Conservation (phyloP, 805 yeast genomes). For the Yarrowia divulgata region DNA sequence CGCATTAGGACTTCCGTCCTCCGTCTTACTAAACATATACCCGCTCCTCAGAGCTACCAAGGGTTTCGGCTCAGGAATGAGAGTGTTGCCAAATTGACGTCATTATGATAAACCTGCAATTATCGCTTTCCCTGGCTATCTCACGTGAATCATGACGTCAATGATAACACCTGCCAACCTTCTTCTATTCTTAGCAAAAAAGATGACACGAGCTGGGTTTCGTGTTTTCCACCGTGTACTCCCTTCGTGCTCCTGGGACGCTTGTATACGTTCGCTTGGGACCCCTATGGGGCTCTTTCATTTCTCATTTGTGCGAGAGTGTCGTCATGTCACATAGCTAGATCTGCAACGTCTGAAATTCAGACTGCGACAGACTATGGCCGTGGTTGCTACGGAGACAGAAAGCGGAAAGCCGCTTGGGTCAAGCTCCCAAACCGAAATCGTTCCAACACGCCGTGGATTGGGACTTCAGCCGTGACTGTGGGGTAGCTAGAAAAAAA, state of each 20-base stretch:
- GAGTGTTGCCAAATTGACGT: slow-evolving; percentile 7
- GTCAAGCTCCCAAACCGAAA: neutral
- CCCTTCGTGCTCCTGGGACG: slow-evolving; percentile 3
- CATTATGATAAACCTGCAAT: neutral
- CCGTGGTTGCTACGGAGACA: slow-evolving; percentile 21
- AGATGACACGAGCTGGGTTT: slow-evolving; percentile 5
- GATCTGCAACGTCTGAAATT: slow-evolving; percentile 19
- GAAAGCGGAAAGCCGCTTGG: slow-evolving; percentile 10
- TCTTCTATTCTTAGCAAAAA: neutral
- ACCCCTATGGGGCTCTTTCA: neutral
- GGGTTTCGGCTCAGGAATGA: neutral
- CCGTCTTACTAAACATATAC: neutral
- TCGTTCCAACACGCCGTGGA: neutral
- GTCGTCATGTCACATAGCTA: slow-evolving; percentile 27
- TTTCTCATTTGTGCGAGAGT: neutral
- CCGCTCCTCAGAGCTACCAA: neutral
- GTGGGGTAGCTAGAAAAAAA: slow-evolving; percentile 7
- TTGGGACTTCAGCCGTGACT: slow-evolving; percentile 31
- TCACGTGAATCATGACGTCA: slow-evolving; percentile 22
- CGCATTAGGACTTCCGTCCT: neutral
- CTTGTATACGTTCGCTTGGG: neutral
- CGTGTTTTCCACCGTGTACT: neutral
- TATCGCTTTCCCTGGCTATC: neutral
- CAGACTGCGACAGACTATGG: neutral
- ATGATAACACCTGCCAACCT: neutral